Base-by-base conservation (phyloP, 1,284 basidiomycete species). In the Leccinum cinnamomeum region DNA sequence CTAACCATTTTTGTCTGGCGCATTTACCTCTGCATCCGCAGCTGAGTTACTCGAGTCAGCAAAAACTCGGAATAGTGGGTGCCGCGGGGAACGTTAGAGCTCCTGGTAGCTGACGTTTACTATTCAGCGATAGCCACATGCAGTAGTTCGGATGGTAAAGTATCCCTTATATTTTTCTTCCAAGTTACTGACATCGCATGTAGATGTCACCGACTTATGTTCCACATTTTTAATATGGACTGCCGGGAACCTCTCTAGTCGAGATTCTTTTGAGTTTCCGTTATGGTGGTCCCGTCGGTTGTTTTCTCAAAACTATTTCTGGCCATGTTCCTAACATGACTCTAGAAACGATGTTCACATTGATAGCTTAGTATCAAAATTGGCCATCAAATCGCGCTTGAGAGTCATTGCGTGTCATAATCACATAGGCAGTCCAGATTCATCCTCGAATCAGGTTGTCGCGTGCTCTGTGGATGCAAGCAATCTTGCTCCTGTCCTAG, bases 391-490 rank as follows among this genome's bases (percentile, higher is more conserved):
- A 44, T 68, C 67, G 63, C 55, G 54, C 23, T 61, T 77, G 58
- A 69, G 59, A 41, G 64, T 73, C 37, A 63, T 60, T 30, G 64
- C 66, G 37, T 76, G 69, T 53, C 59, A 66, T n/a, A 56, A 57
- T 51, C 59, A 58, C 30, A 57, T 37, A 53, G 64, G 72, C 28
- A 62, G 61, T 50, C 65, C 66, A 25, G 67, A 70, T 50, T 77
- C 78, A 73, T 61, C 66, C 57, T 67, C 69, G 53, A 75, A 75
- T 30, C 78, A 81, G 65, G 72, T 80, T 41, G 66, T 81, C 54
- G 68, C 82, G 30, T 71, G 73, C 16, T 69, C 77, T 44, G 69
- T 76, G 10, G 71, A 74, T 60, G 81, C 78, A 63, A 75, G 74
- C 70, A 30, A 59, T 53, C 60, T 61, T 25, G 56, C 23, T 57